These are phyloP conservation scores for Aspergillus leporis DNA, from an alignment of 495 filamentous ascomycete genomes.

Conservation along the genomic window DNA sequence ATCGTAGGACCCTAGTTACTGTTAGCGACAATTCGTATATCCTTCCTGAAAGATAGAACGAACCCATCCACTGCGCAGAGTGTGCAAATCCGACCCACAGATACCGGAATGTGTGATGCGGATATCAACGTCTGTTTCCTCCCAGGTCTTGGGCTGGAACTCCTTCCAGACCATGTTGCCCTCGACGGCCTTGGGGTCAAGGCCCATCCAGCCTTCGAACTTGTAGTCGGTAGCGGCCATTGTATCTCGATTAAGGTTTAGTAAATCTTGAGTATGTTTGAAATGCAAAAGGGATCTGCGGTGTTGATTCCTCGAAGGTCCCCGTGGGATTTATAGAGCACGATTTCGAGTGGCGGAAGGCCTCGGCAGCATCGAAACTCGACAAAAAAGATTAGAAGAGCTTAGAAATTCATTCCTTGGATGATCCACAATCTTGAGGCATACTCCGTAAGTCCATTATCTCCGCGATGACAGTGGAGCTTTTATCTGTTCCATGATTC, in stretches of 20 bases:
- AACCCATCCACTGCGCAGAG: constrained; percentile 63
- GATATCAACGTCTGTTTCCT: constrained; percentile 62
- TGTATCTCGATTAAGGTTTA: background rate
- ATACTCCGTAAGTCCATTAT: background rate
- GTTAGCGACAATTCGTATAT: background rate
- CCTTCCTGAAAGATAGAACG: background rate
- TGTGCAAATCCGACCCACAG: constrained; percentile 58
- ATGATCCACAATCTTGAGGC: background rate
- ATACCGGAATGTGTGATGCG: constrained; percentile 25
- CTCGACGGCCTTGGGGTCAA: constrained; percentile 43
- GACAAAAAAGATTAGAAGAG: background rate
- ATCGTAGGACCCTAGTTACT: constrained; percentile 8
- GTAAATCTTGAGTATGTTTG: background rate
- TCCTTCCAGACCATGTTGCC: constrained; percentile 70
- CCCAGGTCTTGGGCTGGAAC: constrained; percentile 70
- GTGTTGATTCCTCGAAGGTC: background rate
- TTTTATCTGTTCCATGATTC: background rate
- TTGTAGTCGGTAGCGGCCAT: constrained; percentile 25
- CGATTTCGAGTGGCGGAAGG: background rate
- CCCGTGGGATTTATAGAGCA: background rate
- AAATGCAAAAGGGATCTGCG: background rate
- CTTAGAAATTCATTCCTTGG: background rate
- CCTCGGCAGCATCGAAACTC: background rate
- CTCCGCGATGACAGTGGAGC: constrained; percentile 3
- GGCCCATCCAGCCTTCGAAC: constrained; percentile 74